Evolutionary conservation across 2,329 filamentous ascomycete species (phyloP).

Genomic region (Lasiodiplodia sp.): DNA sequence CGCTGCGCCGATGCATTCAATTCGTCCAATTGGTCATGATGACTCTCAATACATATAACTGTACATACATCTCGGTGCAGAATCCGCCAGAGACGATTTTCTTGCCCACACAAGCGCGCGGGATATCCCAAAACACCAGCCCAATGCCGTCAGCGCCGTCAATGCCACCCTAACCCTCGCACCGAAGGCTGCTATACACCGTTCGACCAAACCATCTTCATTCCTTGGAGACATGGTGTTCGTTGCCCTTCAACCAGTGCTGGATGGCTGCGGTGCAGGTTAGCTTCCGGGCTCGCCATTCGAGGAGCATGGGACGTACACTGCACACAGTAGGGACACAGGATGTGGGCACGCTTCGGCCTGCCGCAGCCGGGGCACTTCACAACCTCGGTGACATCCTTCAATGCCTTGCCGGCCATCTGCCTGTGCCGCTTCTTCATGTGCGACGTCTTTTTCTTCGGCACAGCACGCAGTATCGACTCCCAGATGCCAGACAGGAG

Average conservation of each 20-base stretch:
- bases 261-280: conserved; percentile 20
- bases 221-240: conserved; percentile 14
- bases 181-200: not conserved
- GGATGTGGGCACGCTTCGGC: conserved; percentile 83
- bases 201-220: not conserved
- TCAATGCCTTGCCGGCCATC: conserved; percentile 92
- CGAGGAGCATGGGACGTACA: conserved; percentile 62
- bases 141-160: conserved; percentile 29
- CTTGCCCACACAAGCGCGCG: conserved; percentile 9
- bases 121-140: conserved; percentile 27
- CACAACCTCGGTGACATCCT: conserved; percentile 87
- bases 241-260: conserved; percentile 28
- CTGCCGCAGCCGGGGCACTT: conserved; percentile 89
- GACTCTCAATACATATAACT: conserved; percentile 12
- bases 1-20: not conserved
- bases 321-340: conserved; percentile 86
- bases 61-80: conserved; percentile 9
- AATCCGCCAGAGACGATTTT: conserved; percentile 2
- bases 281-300: not conserved
- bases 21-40: not conserved
- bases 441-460: conserved; percentile 98
- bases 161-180: conserved; percentile 12
- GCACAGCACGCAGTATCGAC: conserved; percentile 86
- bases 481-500: conserved; percentile 90
- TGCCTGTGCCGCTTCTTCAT: conserved; percentile 93